A percentile compares a stretch with the other conserved stretches of the same genome.
These are phyloP conservation scores for Clavariopsis aquatica DNA, from an alignment of 495 filamentous ascomycete genomes.

Conservation along the genomic window DNA sequence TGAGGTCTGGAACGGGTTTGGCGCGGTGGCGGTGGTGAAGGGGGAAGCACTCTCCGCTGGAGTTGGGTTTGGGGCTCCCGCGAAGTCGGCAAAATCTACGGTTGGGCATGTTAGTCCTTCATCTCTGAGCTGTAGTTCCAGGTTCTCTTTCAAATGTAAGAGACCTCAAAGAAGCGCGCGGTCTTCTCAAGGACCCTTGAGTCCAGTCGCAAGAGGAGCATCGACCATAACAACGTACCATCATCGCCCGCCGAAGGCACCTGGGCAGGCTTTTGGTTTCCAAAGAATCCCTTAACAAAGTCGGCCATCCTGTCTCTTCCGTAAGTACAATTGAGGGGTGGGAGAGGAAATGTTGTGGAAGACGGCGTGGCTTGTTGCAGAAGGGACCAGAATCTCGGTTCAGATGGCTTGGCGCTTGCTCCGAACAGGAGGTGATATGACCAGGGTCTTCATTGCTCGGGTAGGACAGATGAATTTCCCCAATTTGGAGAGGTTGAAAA, in stretches of 20 bases:
- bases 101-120: background rate
- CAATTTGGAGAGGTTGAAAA: no score
- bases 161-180: background rate
- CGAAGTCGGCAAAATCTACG: constrained; percentile 56
- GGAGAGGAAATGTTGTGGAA: constrained; percentile 3
- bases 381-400: background rate
- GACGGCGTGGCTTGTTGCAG: background rate
- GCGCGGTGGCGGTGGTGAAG: constrained; percentile 48
- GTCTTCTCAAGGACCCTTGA: background rate
- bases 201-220: background rate
- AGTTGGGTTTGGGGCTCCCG: constrained; percentile 44
- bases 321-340: constrained; percentile 12
- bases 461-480: no score
- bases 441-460: no score
- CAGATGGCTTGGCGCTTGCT: background rate
- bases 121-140: background rate
- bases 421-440: no score
- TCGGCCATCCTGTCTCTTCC: constrained; percentile 41
- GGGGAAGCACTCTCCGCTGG: constrained; percentile 46
- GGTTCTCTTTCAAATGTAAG: background rate
- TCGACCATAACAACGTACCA: constrained; percentile 23
- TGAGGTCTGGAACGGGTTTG: constrained; percentile 50
- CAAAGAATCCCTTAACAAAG: constrained; percentile 43
- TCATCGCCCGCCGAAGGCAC: constrained; percentile 38
- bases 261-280: constrained; percentile 39